Evolutionary conservation across 306 rosid species (phyloP).

Genomic region (Trifolium fragiferum): DNA sequence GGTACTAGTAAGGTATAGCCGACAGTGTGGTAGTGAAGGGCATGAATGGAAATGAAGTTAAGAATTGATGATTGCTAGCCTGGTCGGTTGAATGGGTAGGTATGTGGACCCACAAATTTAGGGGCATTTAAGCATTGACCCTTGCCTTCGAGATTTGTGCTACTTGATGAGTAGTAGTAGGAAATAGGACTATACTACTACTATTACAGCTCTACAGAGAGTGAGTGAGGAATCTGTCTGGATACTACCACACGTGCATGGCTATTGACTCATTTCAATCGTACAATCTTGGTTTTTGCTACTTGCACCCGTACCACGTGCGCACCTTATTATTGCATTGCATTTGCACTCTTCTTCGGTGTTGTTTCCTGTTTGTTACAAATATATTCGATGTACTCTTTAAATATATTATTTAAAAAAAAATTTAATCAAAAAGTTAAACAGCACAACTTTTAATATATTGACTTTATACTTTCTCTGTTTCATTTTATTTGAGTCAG

Average conservation of each 20-base stretch:
- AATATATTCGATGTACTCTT: too few species aligned
- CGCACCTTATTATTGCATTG: constrained; percentile 23
- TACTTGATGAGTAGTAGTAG: background rate
- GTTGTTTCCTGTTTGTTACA: constrained; percentile 19
- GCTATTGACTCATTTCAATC: constrained; percentile 31
- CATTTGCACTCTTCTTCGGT: constrained; percentile 28
- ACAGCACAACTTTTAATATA: too few species aligned
- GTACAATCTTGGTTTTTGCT: constrained; percentile 43
- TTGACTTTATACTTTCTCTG: too few species aligned
- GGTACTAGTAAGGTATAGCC: background rate
- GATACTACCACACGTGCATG: constrained; percentile 58
- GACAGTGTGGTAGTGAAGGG: constrained; percentile 43
- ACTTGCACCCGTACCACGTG: constrained; percentile 46
- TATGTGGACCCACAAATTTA: constrained; percentile 45
- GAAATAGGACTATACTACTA: too few species aligned
- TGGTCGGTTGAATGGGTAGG: constrained; percentile 20
- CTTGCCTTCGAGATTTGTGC: constrained; percentile 53
- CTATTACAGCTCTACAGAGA: constrained; percentile 1
- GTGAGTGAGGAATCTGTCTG: constrained; percentile 30
- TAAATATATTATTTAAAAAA: too few species aligned
- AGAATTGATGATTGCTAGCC: constrained; percentile 25
- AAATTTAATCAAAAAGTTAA: too few species aligned
- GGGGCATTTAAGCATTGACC: constrained; percentile 45
- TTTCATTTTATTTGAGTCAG: too few species aligned
- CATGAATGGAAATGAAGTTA: background rate